Base-by-base conservation (phyloP, 2,329 filamentous ascomycete genomes). In the Akanthomyces dipterigenus region DNA sequence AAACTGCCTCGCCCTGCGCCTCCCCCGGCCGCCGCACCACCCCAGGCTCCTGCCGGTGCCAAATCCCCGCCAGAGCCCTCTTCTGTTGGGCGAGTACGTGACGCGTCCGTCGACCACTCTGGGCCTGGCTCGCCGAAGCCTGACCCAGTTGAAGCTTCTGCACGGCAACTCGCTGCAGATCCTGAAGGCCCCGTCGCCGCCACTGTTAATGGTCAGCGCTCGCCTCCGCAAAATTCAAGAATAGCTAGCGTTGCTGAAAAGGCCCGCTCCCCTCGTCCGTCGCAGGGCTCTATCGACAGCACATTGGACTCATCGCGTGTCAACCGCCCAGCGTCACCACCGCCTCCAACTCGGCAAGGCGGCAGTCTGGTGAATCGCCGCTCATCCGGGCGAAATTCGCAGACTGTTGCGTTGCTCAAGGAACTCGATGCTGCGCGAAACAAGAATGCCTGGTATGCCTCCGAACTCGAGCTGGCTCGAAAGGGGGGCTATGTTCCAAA, bases 381-480 rank as follows among this genome's bases (percentile, higher is more conserved):
- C 72, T 77, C 88, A 63, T 82, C 89, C 63, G 76, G 82, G 65
- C 72, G 83, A 71, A 82, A 86, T 69, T 80, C 84, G 8, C 86
- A 88, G 66, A 88, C 88, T 1, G 88, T 90, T 64, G 87, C 89
- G 0, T 74, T 97, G 14, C 80, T 91, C 16, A 93, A 95, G 71
- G 95, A 99, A 71, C 80, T 99, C 2, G 93, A 99, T 71, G 82
- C 86, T 9, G 83, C 88, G 3, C 90, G 91, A 69, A 95, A 89
- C 70, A 86, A 90, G 56, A 98, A 96, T 75, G 93, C 93, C 0
- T 99, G 95, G 95, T 97, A 96, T 73, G 91, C 92, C 8, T 97
- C 93, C 0, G 95, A 99, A 75, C 80, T 99, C 50, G 91, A 96
- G 62, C 79, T 99, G 65, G 96, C 95, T 7, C 87, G 90, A 55